phyloP scores from a whole-genome alignment of 331 rosid species.

The Telfairia occidentalis region DNA sequence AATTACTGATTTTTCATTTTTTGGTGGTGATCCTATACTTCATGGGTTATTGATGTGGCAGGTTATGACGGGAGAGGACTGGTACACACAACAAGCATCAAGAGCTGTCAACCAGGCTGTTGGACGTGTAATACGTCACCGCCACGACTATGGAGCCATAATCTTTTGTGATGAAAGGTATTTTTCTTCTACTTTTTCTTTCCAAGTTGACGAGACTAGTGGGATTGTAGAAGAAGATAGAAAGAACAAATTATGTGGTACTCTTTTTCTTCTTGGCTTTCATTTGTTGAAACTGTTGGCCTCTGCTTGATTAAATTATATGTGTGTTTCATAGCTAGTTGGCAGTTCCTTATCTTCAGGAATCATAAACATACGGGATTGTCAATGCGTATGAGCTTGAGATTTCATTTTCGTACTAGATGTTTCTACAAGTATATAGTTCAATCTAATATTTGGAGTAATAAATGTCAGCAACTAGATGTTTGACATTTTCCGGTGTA shows the following conservation, averaged over 20 bases:
- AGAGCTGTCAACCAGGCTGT: conserved; percentile 97
- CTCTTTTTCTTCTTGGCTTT: background rate
- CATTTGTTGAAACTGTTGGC: background rate
- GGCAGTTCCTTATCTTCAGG: background rate
- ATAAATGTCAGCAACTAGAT: background rate
- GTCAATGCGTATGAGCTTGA: background rate
- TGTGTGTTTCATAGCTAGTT: background rate
- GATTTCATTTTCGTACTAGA: background rate
- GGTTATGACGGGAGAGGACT: conserved; percentile 76
- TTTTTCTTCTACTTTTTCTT: conserved; percentile 13
- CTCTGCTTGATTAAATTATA: background rate
- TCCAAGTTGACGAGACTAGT: too few species aligned
- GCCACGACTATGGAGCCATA: conserved; percentile 93
- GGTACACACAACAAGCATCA: conserved; percentile 94
- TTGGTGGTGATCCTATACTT: background rate
- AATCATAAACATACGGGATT: background rate
- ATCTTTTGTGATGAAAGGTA: conserved; percentile 91
- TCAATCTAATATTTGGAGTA: background rate
- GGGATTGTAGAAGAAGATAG: background rate
- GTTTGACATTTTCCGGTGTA: background rate
- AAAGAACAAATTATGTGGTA: background rate
- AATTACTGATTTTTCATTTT: conserved; percentile 2
- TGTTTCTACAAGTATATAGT: background rate
- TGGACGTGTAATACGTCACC: conserved; percentile 97
- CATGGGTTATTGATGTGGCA: conserved; percentile 20